phyloP scores from a whole-genome alignment of 2,329 filamentous ascomycete genomes.

The Talaromyces marneffei region DNA sequence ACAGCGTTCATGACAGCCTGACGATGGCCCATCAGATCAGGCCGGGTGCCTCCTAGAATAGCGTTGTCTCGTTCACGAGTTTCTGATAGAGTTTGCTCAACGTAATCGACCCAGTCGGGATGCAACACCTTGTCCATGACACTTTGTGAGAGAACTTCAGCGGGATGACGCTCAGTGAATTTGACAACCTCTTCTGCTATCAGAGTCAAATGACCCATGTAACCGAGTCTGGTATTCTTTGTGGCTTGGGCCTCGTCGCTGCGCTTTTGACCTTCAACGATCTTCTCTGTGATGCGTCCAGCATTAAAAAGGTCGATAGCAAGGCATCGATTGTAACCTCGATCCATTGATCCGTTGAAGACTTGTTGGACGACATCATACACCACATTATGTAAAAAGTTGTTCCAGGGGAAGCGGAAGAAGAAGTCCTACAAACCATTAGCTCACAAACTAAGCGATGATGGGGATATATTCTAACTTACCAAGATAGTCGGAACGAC shows the following conservation, averaged over 20 bases:
- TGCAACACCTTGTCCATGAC: constrained; percentile 87
- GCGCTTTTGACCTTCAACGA: constrained; percentile 80
- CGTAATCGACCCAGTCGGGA: constrained; percentile 87
- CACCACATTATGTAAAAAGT: constrained; percentile 97
- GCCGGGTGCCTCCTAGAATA: constrained; percentile 91
- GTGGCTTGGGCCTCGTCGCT: constrained; percentile 80
- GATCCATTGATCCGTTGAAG: constrained; percentile 96
- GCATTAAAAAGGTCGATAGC: constrained; percentile 90
- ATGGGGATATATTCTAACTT: constrained; percentile 36
- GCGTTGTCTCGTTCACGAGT: constrained; percentile 95
- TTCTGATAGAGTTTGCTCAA: constrained; percentile 86
- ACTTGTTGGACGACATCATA: constrained; percentile 99
- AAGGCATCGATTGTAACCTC: constrained; percentile 82
- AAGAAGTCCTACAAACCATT: constrained; percentile 70
- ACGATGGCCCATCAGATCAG: constrained; percentile 79
- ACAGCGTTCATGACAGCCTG: constrained; percentile 59
- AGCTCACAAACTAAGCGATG: neutral
- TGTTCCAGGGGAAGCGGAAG: constrained; percentile 98
- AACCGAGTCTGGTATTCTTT: constrained; percentile 86
- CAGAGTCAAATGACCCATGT: constrained; percentile 96
- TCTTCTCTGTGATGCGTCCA: constrained; percentile 81
- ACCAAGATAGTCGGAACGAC: constrained; percentile 95
- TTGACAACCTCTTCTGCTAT: constrained; percentile 98
- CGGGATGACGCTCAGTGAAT: constrained; percentile 89
- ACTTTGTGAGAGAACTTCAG: constrained; percentile 74